phyloP scores from a whole-genome alignment of 176 grass and related monocot genomes.

The Aegilops longissima region DNA sequence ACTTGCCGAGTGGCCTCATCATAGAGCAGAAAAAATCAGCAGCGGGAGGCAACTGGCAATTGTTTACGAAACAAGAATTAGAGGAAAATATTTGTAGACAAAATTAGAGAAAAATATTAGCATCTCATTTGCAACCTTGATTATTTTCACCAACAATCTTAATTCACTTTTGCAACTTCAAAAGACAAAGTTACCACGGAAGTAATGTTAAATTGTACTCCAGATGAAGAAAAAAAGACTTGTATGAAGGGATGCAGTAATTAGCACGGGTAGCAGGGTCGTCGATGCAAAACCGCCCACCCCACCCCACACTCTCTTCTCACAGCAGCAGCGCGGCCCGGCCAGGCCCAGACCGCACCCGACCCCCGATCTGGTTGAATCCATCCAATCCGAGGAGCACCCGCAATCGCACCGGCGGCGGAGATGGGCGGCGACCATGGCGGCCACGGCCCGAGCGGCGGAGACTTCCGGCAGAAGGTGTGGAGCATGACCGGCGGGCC shows the following conservation, averaged over 20 bases:
- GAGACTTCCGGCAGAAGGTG: conserved; percentile 84
- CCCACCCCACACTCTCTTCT: conserved; percentile 2
- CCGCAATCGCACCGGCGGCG: conserved; percentile 27
- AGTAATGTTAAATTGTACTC: too few relatives aligned
- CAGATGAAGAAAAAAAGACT: too few relatives aligned
- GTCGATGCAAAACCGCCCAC: conserved; percentile 37
- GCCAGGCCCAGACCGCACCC: neutral
- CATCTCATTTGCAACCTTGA: too few relatives aligned
- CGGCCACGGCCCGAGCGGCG: conserved; percentile 41
- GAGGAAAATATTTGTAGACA: too few relatives aligned
- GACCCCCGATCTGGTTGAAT: conserved; percentile 37
- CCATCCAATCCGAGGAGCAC: conserved; percentile 29
- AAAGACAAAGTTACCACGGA: too few relatives aligned
- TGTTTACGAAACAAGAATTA: too few relatives aligned
- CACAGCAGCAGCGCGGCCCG: neutral
- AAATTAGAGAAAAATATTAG: too few relatives aligned
- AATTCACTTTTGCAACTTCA: too few relatives aligned
- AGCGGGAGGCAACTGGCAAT: too few relatives aligned
- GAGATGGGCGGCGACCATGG: conserved; percentile 48
- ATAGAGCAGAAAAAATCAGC: too few relatives aligned
- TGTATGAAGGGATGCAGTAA: neutral
- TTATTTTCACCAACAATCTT: too few relatives aligned
- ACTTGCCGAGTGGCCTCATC: too few relatives aligned
- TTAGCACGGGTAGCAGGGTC: conserved; percentile 29
- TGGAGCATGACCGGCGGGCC: conserved; percentile 99